These are phyloP conservation scores for Patellifolia procumbens DNA, from an alignment of 179 eudicot species.

Conservation along the genomic window DNA sequence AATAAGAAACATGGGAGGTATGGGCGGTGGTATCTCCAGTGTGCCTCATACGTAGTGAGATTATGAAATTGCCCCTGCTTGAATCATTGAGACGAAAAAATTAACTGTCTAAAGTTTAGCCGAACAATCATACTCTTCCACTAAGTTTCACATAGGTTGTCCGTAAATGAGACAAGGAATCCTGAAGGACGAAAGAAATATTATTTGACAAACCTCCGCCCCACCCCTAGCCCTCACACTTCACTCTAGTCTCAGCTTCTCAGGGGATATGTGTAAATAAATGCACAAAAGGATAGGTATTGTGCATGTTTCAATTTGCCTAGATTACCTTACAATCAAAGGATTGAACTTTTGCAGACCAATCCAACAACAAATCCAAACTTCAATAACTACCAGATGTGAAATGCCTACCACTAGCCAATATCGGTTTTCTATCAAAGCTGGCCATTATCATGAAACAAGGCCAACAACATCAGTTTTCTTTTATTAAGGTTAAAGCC, in stretches of 20 bases:
- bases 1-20: no score
- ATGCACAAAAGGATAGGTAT: background rate
- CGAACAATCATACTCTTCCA: background rate
- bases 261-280: background rate
- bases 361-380: background rate
- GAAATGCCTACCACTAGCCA: background rate
- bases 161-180: constrained; percentile 5
- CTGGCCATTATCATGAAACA: background rate
- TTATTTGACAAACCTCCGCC: background rate
- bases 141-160: background rate
- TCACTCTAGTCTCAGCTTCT: no score
- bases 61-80: no score
- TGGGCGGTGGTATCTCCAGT: no score
- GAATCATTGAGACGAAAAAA: no score
- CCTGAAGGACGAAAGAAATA: no score
- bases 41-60: no score
- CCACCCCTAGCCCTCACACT: background rate
- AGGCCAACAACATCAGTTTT: background rate
- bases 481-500: background rate
- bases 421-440: background rate
- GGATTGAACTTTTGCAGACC: background rate
- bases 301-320: background rate
- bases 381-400: background rate
- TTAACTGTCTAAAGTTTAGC: no score
- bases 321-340: background rate